These are phyloP conservation scores for Heritiera littoralis DNA, from an alignment of 345 rosid species.

Conservation along the genomic window DNA sequence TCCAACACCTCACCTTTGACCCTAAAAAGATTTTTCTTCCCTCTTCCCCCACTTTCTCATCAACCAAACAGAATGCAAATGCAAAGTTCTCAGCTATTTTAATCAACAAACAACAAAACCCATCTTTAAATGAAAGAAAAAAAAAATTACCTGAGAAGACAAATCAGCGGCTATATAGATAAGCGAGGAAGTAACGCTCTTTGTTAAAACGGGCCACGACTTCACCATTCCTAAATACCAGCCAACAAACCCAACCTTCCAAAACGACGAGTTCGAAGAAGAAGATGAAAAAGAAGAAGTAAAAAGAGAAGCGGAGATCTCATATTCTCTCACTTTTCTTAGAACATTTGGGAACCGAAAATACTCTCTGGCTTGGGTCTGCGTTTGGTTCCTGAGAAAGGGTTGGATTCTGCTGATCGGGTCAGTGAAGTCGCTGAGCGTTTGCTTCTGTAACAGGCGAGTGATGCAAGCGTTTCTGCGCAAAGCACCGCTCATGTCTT, in stretches of 20 bases:
- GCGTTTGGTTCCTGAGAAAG: constrained; percentile 30
- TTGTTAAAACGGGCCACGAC: constrained; percentile 77
- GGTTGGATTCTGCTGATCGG: constrained; percentile 31
- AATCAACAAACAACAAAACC: background rate
- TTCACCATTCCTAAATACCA: constrained; percentile 90
- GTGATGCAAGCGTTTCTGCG: constrained; percentile 34
- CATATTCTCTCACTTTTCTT: constrained; percentile 40
- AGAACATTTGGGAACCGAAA: constrained; percentile 38
- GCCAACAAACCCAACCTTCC: constrained; percentile 55
- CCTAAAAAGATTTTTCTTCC: background rate
- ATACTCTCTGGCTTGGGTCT: constrained; percentile 45
- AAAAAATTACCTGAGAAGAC: constrained; percentile 75
- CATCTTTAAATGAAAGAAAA: background rate
- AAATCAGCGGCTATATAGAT: constrained; percentile 86
- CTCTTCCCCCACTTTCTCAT: constrained; percentile 16
- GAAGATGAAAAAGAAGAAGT: constrained; percentile 32
- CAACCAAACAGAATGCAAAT: constrained; percentile 14
- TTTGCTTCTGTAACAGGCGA: constrained; percentile 34
- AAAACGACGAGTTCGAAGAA: constrained; percentile 33
- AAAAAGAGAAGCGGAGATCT: constrained; percentile 32
- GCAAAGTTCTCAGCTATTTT: background rate
- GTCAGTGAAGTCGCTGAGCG: constrained; percentile 24
- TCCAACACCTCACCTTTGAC: background rate
- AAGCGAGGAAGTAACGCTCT: constrained; percentile 65
- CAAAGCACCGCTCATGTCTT: constrained; percentile 45